Evolutionary conservation across 768 basidiomycete species (phyloP), one percentile per base, ranked within the genome.

Genomic region (Hericium coralloides): DNA sequence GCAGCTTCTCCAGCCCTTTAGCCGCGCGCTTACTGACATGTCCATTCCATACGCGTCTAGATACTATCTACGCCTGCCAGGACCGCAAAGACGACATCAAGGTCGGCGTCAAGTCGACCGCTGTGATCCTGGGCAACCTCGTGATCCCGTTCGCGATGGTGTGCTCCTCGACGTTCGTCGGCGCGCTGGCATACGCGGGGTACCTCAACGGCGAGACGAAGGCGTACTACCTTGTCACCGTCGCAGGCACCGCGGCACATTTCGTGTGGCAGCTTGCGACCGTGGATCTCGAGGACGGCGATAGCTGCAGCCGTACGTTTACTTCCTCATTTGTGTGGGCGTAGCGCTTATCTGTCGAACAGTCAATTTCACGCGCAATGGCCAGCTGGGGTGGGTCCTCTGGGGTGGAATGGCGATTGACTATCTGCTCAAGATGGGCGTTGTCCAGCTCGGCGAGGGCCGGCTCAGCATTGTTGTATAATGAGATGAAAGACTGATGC

Each of bases 31-130:
- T 31, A 8, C 31, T 31, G 31, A 31, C 31, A 9, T 6, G 31
- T 31, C 31, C 31, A 31, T 31, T 31, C 31, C 31, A 2, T 31
- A 9, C 31, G 31, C 31, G 31, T 52, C 67, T 74, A 66, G 78
- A 88, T 67, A 85, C 85, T 8, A 83, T 87, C 58, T 91, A 92
- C 65, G 88, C 86, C 17, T 89, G 85, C 66, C 81, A 89, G 73
- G 89, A 92, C 68, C 83, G 85, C 56, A 69, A 76, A 56, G 89
- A 90, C 70, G 89, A 91, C 68, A 68, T 83, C 41, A 77, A 80
- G 52, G 82, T 80, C 56, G 85, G 85, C n/a, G 81, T 90, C 41
- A 81, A 83, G 59, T 90, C 87, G 7, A 90, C 86, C 23, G 88
- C 89, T 0, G 78, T 90, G 47, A 75, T 87, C 14, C 88, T 87